Evolutionary conservation across 371 early-diverging fungal genomes (phyloP).

Genomic region (Funneliformis caledonium): DNA sequence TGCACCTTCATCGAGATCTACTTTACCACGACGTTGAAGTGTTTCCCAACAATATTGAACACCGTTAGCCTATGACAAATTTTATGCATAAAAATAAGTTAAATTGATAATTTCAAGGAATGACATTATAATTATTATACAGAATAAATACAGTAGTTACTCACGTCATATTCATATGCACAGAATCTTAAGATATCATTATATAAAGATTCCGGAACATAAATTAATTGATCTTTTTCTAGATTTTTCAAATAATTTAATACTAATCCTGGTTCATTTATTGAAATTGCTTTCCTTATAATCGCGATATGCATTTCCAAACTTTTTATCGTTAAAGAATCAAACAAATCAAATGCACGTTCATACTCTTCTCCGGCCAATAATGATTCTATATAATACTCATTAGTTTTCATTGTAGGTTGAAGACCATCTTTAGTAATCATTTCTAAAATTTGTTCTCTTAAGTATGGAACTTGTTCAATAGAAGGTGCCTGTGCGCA

Average conservation of each 20-base stretch:
- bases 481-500: background rate
- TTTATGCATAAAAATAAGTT: background rate
- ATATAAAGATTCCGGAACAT: background rate
- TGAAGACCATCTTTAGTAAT: background rate
- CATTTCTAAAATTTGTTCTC: slow-evolving; percentile 20
- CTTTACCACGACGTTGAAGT: slow-evolving; percentile 47
- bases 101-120: background rate
- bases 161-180: background rate
- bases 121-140: background rate
- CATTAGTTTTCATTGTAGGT: slow-evolving; percentile 4
- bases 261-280: background rate
- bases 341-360: slow-evolving; percentile 26
- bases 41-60: slow-evolving; percentile 60
- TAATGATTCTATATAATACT: slow-evolving; percentile 19
- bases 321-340: background rate
- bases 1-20: slow-evolving; percentile 68
- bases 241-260: background rate
- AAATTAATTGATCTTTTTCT: background rate
- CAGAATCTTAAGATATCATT: slow-evolving; percentile 10
- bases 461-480: background rate
- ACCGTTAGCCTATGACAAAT: slow-evolving; percentile 50
- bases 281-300: background rate
- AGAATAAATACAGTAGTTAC: background rate
- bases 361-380: slow-evolving; percentile 30
- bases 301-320: background rate